phyloP scores from a whole-genome alignment of 164 flowering plant species.

The Litsea cubeba region DNA sequence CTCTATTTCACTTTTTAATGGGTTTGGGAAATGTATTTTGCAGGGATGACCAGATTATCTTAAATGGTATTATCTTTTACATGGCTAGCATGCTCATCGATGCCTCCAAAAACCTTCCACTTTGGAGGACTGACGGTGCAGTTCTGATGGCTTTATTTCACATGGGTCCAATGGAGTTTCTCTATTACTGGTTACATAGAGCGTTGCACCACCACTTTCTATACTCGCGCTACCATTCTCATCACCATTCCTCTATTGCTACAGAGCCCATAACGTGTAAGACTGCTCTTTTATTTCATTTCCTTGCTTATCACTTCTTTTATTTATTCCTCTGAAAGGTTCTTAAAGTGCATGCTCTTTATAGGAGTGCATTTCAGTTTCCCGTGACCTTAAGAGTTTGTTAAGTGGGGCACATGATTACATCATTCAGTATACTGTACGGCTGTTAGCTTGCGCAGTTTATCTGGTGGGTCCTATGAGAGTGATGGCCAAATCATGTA shows the following conservation, averaged over 20 bases:
- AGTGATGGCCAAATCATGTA: no score
- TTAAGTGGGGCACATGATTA: no score
- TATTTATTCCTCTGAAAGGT: no score
- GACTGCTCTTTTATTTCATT: background rate
- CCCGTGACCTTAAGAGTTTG: no score
- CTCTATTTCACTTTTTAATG: background rate
- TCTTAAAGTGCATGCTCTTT: no score
- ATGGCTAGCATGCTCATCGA: background rate
- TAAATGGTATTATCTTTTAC: conserved; percentile 23
- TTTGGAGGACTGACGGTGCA: conserved; percentile 36
- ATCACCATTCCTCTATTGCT: conserved; percentile 45
- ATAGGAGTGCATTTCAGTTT: no score
- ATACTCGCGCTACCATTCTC: conserved; percentile 46
- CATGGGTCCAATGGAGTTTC: conserved; percentile 40
- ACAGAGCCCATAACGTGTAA: conserved; percentile 47
- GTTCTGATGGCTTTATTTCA: conserved; percentile 25
- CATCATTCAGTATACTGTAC: no score
- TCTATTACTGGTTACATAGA: conserved; percentile 49
- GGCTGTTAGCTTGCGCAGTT: no score
- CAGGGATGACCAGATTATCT: conserved; percentile 34
- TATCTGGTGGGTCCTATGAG: no score
- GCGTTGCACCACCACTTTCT: conserved; percentile 48
- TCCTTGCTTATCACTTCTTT: no score
- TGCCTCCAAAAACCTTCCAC: conserved; percentile 18
- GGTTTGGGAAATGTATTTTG: background rate